phyloP scores from a whole-genome alignment of 345 rosid genomes.

The Camelina neglecta region DNA sequence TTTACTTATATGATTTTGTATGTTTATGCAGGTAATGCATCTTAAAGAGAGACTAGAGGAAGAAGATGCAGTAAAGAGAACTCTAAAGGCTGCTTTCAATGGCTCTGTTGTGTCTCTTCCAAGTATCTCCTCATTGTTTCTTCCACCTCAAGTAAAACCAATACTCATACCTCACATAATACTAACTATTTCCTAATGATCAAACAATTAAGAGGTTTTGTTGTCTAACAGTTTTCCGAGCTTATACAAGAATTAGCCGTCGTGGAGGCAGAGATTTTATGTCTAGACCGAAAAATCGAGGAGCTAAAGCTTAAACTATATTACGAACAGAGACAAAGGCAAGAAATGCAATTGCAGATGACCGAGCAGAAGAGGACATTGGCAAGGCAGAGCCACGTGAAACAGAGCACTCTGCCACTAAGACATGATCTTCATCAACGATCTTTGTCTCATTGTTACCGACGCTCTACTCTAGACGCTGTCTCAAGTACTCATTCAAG shows the following conservation, averaged over 20 bases:
- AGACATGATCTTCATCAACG: constrained; percentile 47
- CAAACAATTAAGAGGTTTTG: background rate
- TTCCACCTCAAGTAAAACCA: constrained; percentile 70
- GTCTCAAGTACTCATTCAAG: constrained; percentile 51
- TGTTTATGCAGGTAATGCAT: constrained; percentile 56
- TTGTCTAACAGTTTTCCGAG: constrained; percentile 56
- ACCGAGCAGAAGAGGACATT: constrained; percentile 42
- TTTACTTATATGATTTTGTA: background rate
- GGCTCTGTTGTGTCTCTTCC: constrained; percentile 59
- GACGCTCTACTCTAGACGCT: constrained; percentile 49
- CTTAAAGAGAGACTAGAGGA: constrained; percentile 68
- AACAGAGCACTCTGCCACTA: constrained; percentile 36
- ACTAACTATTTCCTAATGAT: background rate
- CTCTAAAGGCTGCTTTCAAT: constrained; percentile 55
- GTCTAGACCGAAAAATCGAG: constrained; percentile 73
- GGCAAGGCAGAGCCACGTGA: constrained; percentile 43
- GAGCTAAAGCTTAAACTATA: constrained; percentile 65
- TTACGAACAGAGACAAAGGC: constrained; percentile 61
- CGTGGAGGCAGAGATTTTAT: constrained; percentile 76
- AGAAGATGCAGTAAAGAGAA: constrained; percentile 58
- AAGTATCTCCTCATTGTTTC: constrained; percentile 59
- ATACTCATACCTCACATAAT: background rate
- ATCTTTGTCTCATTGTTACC: constrained; percentile 57
- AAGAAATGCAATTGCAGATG: constrained; percentile 49
- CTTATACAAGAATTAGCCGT: constrained; percentile 66